phyloP scores from a whole-genome alignment of 2,329 filamentous ascomycete species.

The Aureobasidium sp. region DNA sequence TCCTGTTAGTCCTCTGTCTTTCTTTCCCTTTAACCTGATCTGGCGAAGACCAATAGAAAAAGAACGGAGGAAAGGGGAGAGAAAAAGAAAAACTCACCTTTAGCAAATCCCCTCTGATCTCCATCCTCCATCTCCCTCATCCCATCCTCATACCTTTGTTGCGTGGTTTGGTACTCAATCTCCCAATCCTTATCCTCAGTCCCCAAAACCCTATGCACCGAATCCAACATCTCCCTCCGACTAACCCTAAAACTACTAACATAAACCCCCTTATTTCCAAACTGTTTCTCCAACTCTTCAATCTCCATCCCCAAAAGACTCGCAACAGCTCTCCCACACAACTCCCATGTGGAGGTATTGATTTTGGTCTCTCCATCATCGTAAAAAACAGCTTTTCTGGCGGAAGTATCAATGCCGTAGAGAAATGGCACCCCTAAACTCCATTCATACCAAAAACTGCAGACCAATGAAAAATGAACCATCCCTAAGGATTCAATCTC shows the following conservation, averaged over 20 bases:
- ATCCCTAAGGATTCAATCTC: constrained; percentile 21
- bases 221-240: constrained; percentile 30
- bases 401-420: constrained; percentile 24
- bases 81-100: constrained; percentile 13
- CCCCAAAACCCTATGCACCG: constrained; percentile 25
- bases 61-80: not conserved
- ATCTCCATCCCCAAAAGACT: constrained; percentile 21
- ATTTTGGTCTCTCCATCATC: constrained; percentile 21
- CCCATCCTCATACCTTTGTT: constrained; percentile 41
- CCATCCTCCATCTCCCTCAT: constrained; percentile 30
- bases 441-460: constrained; percentile 27
- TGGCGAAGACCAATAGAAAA: too few species aligned
- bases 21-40: too few species aligned
- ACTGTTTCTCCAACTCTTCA: constrained; percentile 16
- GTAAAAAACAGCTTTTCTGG: constrained; percentile 19
- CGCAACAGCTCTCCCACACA: constrained; percentile 26
- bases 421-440: constrained; percentile 15
- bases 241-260: constrained; percentile 28
- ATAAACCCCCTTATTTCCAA: constrained; percentile 27
- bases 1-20: not conserved
- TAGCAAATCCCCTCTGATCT: constrained; percentile 36
- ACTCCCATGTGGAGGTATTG: constrained; percentile 25
- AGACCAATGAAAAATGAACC: constrained; percentile 20
- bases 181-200: too few species aligned
- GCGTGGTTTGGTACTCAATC: constrained; percentile 15